phyloP scores from a whole-genome alignment of 805 yeast species.

The Wickerhamiella cacticola region DNA sequence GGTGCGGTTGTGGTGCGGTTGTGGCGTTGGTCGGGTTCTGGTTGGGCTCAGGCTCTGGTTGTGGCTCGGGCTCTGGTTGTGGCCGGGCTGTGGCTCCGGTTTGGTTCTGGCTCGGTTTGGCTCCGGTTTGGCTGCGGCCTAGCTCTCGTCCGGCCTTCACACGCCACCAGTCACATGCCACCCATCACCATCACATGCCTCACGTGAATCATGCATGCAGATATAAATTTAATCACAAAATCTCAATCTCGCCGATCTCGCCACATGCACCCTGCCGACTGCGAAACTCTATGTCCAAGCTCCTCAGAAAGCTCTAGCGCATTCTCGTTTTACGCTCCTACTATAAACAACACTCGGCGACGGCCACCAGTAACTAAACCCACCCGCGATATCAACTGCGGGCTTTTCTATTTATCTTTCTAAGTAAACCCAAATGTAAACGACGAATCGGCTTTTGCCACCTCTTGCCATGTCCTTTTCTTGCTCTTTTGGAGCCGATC shows the following conservation, averaged over 20 bases:
- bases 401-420: not conserved
- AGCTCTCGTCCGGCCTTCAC: no score
- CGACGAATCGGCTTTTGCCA: conserved; percentile 1
- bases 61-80: no score
- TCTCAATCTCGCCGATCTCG: not conserved
- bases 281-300: conserved; percentile 2
- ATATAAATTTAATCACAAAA: not conserved
- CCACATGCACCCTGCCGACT: conserved; percentile 1
- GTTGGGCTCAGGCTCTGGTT: no score
- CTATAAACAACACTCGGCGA: conserved; percentile 2
- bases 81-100: no score
- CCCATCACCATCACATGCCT: not conserved
- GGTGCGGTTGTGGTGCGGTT: no score
- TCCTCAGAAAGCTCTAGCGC: not conserved
- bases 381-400: not conserved
- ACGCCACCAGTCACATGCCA: no score
- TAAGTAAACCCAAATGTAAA: conserved; percentile 12
- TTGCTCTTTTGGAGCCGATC: conserved; percentile 26
- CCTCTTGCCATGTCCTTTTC: conserved; percentile 14
- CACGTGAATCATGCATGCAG: not conserved
- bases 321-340: conserved; percentile 6
- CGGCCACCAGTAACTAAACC: not conserved
- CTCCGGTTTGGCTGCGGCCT: no score
- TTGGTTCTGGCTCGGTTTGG: no score
- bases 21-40: no score